Conservation (phyloP, 2,329 filamentous ascomycete species). For the Parascedosporium putredinis region DNA sequence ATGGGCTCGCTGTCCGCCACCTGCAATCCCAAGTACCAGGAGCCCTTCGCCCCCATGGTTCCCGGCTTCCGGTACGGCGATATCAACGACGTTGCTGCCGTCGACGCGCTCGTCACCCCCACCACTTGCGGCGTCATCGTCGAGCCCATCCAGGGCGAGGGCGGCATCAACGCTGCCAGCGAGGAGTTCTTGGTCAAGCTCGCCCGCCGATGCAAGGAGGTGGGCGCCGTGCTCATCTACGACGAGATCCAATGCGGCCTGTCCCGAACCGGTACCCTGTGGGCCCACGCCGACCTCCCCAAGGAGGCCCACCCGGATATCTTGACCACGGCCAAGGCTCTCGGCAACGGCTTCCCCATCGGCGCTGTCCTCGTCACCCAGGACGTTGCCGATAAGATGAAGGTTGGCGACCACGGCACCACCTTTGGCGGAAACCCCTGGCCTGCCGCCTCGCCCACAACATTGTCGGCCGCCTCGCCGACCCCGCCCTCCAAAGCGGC, state of each 20-base stretch:
- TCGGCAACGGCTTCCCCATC: slow-evolving; percentile 94
- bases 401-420: slow-evolving; percentile 74
- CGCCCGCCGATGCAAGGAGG: slow-evolving; percentile 73
- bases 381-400: slow-evolving; percentile 29
- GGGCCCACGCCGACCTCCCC: slow-evolving; percentile 73
- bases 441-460: slow-evolving; percentile 77
- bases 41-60: slow-evolving; percentile 89
- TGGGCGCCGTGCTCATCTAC: slow-evolving; percentile 82
- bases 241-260: slow-evolving; percentile 97
- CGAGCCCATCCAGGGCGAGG: slow-evolving; percentile 96
- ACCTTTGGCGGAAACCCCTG: slow-evolving; percentile 87
- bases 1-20: slow-evolving; percentile 95
- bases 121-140: slow-evolving; percentile 90
- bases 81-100: slow-evolving; percentile 66
- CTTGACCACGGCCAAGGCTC: slow-evolving; percentile 86
- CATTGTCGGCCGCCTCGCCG: slow-evolving; percentile 67
- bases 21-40: slow-evolving; percentile 95
- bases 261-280: slow-evolving; percentile 74
- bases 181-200: slow-evolving; percentile 76
- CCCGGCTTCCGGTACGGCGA: slow-evolving; percentile 82
- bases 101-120: slow-evolving; percentile 67
- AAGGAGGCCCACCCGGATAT: slow-evolving; percentile 83
- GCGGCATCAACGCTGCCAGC: slow-evolving; percentile 75
- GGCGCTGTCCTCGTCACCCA: slow-evolving; percentile 51
- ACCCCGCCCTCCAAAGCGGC: slow-evolving; percentile 55